Conservation (phyloP, 108 stramenopile genomes). For the Aureococcus anophagefferens region DNA sequence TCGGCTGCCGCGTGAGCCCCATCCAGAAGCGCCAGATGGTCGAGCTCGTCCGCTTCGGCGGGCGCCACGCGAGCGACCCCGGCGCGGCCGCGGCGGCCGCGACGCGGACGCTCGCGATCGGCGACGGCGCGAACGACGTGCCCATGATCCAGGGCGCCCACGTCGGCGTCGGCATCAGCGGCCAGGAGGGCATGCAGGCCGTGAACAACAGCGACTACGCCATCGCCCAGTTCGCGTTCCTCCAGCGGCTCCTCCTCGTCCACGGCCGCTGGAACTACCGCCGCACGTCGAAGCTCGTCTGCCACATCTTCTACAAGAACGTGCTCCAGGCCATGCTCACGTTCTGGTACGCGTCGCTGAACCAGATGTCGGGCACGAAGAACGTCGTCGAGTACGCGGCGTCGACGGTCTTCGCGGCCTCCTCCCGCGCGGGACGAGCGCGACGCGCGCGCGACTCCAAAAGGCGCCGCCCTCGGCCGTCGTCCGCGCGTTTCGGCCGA, state of each 20-base stretch:
- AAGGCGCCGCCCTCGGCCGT: too few relatives aligned
- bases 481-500: too few relatives aligned
- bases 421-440: too few relatives aligned
- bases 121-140: slow-evolving; percentile 96
- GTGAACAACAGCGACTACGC: slow-evolving; percentile 38
- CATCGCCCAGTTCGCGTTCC: slow-evolving; percentile 43
- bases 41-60: slow-evolving; percentile 25
- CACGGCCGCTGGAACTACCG: slow-evolving; percentile 47
- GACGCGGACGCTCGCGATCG: slow-evolving; percentile 92
- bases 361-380: too few relatives aligned
- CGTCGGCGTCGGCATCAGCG: slow-evolving; percentile 85
- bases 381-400: too few relatives aligned
- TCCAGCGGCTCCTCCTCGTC: slow-evolving; percentile 27
- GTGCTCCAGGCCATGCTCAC: slow-evolving; percentile 43
- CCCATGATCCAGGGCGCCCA: slow-evolving; percentile 92
- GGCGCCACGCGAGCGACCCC: slow-evolving; percentile 55
- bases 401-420: too few relatives aligned
- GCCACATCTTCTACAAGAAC: slow-evolving; percentile 60
- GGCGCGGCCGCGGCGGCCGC: too few relatives aligned
- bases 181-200: slow-evolving; percentile 93
- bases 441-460: too few relatives aligned
- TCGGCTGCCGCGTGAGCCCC: slow-evolving; percentile 47
- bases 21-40: slow-evolving; percentile 43
- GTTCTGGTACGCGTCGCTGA: too few relatives aligned
- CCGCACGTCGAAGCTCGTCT: slow-evolving; percentile 33